Evolutionary conservation across 1,284 basidiomycete species (phyloP).

Genomic region (Cutaneotrichosporon sp.): DNA sequence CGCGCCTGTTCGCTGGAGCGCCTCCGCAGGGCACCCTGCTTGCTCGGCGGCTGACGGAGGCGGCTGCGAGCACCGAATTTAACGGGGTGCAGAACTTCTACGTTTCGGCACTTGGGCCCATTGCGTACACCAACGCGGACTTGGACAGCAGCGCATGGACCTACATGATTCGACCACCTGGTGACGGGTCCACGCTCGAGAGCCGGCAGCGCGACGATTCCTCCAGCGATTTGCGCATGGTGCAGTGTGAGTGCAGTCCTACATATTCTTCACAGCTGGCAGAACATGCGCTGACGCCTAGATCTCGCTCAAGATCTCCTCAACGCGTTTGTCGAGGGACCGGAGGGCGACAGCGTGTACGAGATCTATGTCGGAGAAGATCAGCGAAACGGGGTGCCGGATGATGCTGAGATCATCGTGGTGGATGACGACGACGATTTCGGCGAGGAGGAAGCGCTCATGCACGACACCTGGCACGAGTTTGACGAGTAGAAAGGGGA

Average conservation of each 20-base stretch:
- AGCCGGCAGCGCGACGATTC: neutral
- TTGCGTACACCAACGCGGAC: slow-evolving; percentile 64
- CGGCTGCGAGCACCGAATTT: slow-evolving; percentile 49
- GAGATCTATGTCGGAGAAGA: slow-evolving; percentile 54
- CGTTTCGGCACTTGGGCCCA: slow-evolving; percentile 65
- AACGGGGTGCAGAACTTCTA: slow-evolving; percentile 70
- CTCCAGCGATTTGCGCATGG: slow-evolving; percentile 16
- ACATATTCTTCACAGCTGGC: too few relatives aligned
- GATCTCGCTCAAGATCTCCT: slow-evolving; percentile 65
- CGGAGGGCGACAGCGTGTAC: slow-evolving; percentile 62
- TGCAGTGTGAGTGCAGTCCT: slow-evolving; percentile 40
- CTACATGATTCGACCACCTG: slow-evolving; percentile 1
- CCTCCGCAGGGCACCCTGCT: slow-evolving; percentile 34
- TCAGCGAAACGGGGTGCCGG: neutral
- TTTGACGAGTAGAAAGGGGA: neutral
- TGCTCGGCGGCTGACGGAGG: slow-evolving; percentile 17
- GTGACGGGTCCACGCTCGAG: neutral
- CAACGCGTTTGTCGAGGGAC: slow-evolving; percentile 67
- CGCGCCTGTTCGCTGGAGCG: neutral
- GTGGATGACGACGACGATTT: slow-evolving; percentile 11
- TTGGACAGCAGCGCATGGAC: slow-evolving; percentile 9
- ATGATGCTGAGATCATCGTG: neutral
- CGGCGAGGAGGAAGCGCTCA: slow-evolving; percentile 12
- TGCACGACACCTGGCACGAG: slow-evolving; percentile 4
- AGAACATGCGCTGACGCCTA: slow-evolving; percentile 32